These are phyloP conservation scores for Pulveroboletus sp. DNA, from an alignment of 768 basidiomycete species.

Conservation along the genomic window DNA sequence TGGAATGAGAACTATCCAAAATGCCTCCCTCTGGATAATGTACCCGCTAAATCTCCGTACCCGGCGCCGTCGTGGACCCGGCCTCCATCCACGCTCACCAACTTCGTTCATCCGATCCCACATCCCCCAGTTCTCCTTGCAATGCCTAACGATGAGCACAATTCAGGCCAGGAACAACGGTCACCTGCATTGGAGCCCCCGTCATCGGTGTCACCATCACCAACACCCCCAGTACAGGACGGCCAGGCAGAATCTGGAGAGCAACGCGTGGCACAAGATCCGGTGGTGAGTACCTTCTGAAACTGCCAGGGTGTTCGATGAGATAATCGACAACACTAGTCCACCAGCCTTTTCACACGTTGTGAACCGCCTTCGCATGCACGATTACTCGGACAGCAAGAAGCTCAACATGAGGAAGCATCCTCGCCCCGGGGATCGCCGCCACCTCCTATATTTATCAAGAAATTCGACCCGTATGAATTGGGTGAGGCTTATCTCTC, in stretches of 20 bases:
- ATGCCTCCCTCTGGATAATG: neutral
- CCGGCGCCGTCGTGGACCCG: slow-evolving; percentile 22
- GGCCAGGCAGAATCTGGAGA: neutral
- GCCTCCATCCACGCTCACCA: slow-evolving; percentile 15
- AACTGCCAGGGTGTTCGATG: neutral
- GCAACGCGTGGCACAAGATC: neutral
- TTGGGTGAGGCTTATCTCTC: slow-evolving; percentile 8
- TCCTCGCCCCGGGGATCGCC: neutral
- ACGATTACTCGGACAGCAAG: slow-evolving; percentile 1
- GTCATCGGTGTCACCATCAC: neutral
- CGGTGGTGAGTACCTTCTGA: slow-evolving; percentile 1
- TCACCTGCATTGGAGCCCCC: neutral
- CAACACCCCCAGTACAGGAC: neutral
- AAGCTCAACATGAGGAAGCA: neutral
- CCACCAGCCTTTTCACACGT: slow-evolving; percentile 16
- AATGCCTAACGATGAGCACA: neutral
- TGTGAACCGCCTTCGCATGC: slow-evolving; percentile 22
- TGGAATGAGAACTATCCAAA: slow-evolving; percentile 25
- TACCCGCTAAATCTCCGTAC: slow-evolving; percentile 26
- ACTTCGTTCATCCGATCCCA: slow-evolving; percentile 24
- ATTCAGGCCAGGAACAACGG: neutral
- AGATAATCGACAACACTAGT: slow-evolving; percentile 2
- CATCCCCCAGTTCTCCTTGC: neutral
- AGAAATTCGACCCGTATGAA: slow-evolving; percentile 29
- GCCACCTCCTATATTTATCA: slow-evolving; percentile 18